A percentile compares a stretch with the other conserved stretches of the same genome.
Evolutionary conservation across 768 basidiomycete species (phyloP).

Genomic region (Lactarius trivialis): DNA sequence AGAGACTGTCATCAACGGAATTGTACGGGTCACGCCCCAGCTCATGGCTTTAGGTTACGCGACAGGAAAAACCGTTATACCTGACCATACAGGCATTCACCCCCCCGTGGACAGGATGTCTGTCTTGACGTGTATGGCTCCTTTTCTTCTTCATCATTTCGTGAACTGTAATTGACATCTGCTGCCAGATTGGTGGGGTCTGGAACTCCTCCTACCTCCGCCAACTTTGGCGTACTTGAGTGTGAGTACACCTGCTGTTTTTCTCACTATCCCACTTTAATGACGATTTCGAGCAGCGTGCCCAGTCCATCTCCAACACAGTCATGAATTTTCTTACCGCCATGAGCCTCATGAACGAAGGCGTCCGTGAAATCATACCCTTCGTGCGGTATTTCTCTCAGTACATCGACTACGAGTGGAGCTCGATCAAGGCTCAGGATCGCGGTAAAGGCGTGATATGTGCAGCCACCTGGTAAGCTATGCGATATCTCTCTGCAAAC

Average conservation of each 20-base stretch:
- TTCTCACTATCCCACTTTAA: not conserved
- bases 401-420: slow-evolving; percentile 73
- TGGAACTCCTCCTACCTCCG: slow-evolving; percentile 71
- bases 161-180: slow-evolving; percentile 1
- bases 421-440: slow-evolving; percentile 54
- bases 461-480: slow-evolving; percentile 74
- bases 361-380: slow-evolving; percentile 76
- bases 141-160: slow-evolving; percentile 7
- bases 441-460: slow-evolving; percentile 76
- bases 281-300: slow-evolving; percentile 36
- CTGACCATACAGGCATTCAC: slow-evolving; percentile 62
- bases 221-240: slow-evolving; percentile 56
- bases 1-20: slow-evolving; percentile 60
- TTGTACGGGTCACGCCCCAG: slow-evolving; percentile 66
- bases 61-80: slow-evolving; percentile 54
- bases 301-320: slow-evolving; percentile 52
- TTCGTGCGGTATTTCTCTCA: slow-evolving; percentile 79
- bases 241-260: slow-evolving; percentile 32
- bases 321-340: slow-evolving; percentile 73
- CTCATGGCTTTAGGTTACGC: slow-evolving; percentile 75
- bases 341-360: slow-evolving; percentile 59
- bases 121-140: slow-evolving; percentile 63
- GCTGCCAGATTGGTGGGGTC: slow-evolving; percentile 80
- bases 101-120: slow-evolving; percentile 76
- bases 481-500: not conserved